phyloP scores from a whole-genome alignment of 768 basidiomycete species.

The Daedaleopsis nitida region DNA sequence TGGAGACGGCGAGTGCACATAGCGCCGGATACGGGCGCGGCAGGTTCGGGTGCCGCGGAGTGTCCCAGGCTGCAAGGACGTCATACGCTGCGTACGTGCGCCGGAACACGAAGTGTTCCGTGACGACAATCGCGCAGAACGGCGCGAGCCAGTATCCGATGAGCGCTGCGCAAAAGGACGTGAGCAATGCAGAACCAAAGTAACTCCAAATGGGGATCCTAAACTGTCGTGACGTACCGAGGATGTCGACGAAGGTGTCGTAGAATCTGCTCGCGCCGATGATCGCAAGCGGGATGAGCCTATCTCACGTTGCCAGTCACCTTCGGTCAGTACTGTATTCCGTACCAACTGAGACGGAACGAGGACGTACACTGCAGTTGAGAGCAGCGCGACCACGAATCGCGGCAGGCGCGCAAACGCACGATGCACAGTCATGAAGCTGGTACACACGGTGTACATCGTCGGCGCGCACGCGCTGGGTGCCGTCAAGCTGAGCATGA shows the following conservation, averaged over 20 bases:
- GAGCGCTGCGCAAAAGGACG: slow-evolving; percentile 33
- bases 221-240: slow-evolving; percentile 31
- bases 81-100: slow-evolving; percentile 35
- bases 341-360: neutral
- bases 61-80: slow-evolving; percentile 39
- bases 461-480: slow-evolving; percentile 58
- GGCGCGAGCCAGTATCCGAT: slow-evolving; percentile 48
- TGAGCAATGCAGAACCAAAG: neutral
- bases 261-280: slow-evolving; percentile 48
- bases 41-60: slow-evolving; percentile 35
- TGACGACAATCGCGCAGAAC: slow-evolving; percentile 41
- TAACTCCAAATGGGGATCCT: neutral
- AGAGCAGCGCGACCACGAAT: slow-evolving; percentile 47
- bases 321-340: too few species aligned
- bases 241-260: slow-evolving; percentile 45
- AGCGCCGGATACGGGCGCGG: slow-evolving; percentile 45
- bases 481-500: slow-evolving; percentile 48
- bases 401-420: slow-evolving; percentile 42
- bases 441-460: slow-evolving; percentile 57
- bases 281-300: slow-evolving; percentile 49
- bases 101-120: slow-evolving; percentile 50
- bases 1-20: slow-evolving; percentile 38
- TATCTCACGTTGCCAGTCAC: too few species aligned
- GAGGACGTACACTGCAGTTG: slow-evolving; percentile 44
- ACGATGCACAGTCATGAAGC: slow-evolving; percentile 42